A percentile compares a stretch with the other conserved stretches of the same genome.
Conservation (phyloP, 2,329 filamentous ascomycete genomes). For the Pseudopyricularia javanii region DNA sequence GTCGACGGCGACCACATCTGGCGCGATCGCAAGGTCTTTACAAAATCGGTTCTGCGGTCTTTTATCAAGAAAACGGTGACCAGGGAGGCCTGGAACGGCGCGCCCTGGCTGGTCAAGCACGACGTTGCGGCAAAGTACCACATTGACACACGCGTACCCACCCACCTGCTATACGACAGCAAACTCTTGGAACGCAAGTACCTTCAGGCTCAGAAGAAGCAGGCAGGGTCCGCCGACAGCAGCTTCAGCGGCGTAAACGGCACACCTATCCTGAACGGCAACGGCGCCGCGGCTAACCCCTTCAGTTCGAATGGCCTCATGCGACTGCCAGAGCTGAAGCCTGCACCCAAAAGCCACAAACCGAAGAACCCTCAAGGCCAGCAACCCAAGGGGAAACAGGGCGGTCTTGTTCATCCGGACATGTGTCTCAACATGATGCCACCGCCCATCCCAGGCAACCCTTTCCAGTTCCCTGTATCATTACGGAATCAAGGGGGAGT, state of each 20-base stretch:
- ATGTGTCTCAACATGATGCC: constrained; percentile 22
- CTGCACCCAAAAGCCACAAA: constrained; percentile 59
- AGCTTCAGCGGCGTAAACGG: constrained; percentile 24
- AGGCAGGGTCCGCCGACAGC: constrained; percentile 15
- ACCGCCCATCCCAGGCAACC: constrained; percentile 29
- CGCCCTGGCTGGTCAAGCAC: constrained; percentile 88
- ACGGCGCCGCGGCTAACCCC: constrained; percentile 12
- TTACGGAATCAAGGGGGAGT: constrained; percentile 18
- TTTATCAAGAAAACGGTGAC: constrained; percentile 95
- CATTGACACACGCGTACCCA: constrained; percentile 77
- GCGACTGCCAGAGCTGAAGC: constrained; percentile 61
- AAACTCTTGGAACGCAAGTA: constrained; percentile 69
- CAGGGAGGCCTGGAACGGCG: constrained; percentile 87
- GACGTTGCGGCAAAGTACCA: constrained; percentile 70
- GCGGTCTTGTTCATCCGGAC: constrained; percentile 20
- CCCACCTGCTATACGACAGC: constrained; percentile 69
- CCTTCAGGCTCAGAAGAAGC: constrained; percentile 51
- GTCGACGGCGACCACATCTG: constrained; percentile 72
- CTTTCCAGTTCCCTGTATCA: constrained; percentile 31
- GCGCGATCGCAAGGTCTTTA: constrained; percentile 84
- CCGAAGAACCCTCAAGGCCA: constrained; percentile 27
- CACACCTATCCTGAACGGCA: background rate
- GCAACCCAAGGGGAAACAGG: constrained; percentile 29
- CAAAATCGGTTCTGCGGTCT: constrained; percentile 82
- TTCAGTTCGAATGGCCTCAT: constrained; percentile 31